These are phyloP conservation scores for Striga asiatica DNA, from an alignment of 257 asterid species.

Conservation along the genomic window DNA sequence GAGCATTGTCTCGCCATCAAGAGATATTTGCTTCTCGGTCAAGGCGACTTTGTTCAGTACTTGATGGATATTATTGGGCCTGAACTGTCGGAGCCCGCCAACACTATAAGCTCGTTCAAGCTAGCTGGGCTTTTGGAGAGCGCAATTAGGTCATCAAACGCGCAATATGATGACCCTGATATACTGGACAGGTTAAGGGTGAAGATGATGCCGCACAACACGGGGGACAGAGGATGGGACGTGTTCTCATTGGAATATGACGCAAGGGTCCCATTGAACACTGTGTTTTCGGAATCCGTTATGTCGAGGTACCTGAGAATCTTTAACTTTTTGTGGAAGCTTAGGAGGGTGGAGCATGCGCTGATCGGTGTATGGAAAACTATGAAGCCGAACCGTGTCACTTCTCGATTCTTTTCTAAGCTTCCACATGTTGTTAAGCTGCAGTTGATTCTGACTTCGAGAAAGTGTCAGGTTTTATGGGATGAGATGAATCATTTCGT, in stretches of 20 bases:
- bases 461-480: constrained; percentile 98
- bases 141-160: constrained; percentile 87
- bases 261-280: constrained; percentile 80
- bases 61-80: constrained; percentile 94
- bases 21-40: constrained; percentile 93
- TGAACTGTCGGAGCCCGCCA: constrained; percentile 93
- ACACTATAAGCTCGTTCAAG: constrained; percentile 88
- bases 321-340: constrained; percentile 96
- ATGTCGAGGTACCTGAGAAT: constrained; percentile 80
- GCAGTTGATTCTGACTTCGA: constrained; percentile 73
- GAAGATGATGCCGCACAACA: constrained; percentile 90
- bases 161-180: constrained; percentile 90
- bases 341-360: constrained; percentile 90
- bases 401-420: constrained; percentile 64
- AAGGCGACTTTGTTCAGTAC: constrained; percentile 97
- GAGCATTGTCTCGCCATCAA: constrained; percentile 98
- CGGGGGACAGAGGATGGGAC: constrained; percentile 99
- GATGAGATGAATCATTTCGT: constrained; percentile 98
- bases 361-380: constrained; percentile 89
- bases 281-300: constrained; percentile 83
- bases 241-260: constrained; percentile 94
- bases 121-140: constrained; percentile 88
- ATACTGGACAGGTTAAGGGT: constrained; percentile 84
- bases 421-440: constrained; percentile 64
- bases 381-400: constrained; percentile 93